Base-by-base conservation (phyloP, 495 filamentous ascomycete species). In the Neurospora intermedia region DNA sequence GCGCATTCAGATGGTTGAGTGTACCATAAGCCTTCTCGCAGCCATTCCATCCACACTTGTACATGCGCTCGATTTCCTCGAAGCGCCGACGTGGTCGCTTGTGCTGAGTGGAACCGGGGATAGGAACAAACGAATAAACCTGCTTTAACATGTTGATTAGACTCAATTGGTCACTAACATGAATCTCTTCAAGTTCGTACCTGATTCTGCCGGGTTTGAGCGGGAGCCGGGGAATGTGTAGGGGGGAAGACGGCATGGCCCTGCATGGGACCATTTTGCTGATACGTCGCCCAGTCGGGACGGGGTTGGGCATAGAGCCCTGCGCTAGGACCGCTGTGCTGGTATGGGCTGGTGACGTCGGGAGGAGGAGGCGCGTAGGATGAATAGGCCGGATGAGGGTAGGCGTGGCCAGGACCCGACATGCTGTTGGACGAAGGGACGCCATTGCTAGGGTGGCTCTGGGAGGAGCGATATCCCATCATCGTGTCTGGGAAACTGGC, bases 51-150 rank as follows among this genome's bases (percentile, higher is more conserved):
- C 96, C 96, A 83, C 96, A 99, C 82, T 97, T 98, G 85, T 99
- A 99, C 96, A 99, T 99, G 73, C 96, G 91, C 85, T 99, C 96
- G 79, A 99, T 99, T 81, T 99, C 96, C 84, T 99, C 96, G 78
- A 97, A 99, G 42, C 96, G 89, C 75, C 96, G 89, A 76, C 96
- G 90, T 27, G 96, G 96, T 69, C 96, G 90, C 86, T 99, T 99
- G 82, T 98, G 94, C 81, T 99, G 96, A 79, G 97, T 94, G 40
- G 96, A 93, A 70, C 96, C 96, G 15, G 96, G 96, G 80, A 99
- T 99, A 2, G 96, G 96, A 69, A 99, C 96, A 80, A 99, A 99
- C 3, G 94, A 97, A 80, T 98, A 99, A 69, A 99, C 96, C 91
- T 96, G 86, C 9, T 62, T n/a, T 43, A 42, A 69, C 62, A 8